Evolutionary conservation across 306 rosid species (phyloP).

Genomic region (Ziziphus jujuba): DNA sequence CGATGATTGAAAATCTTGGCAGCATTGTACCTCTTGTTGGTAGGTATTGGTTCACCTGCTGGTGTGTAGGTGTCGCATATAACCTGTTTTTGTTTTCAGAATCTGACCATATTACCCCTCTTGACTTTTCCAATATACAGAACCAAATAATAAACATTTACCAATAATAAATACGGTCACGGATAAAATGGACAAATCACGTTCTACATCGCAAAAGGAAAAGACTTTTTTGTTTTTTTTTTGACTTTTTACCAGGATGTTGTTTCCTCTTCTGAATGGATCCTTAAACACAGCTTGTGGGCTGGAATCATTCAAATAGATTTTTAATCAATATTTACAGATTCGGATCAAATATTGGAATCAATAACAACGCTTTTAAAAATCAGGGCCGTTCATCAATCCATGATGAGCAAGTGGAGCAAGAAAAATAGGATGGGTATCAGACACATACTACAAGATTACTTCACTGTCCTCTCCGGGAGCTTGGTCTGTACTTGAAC

Average conservation of each 20-base stretch:
- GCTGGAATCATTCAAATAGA: constrained; percentile 18
- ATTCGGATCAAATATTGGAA: neutral
- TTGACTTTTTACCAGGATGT: constrained; percentile 41
- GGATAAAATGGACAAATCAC: neutral
- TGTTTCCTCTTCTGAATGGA: constrained; percentile 55
- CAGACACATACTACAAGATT: constrained; percentile 39
- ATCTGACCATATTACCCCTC: constrained; percentile 11
- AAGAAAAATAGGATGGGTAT: neutral
- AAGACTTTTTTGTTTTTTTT: neutral
- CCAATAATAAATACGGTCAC: too few relatives aligned
- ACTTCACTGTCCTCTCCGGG: constrained; percentile 56
- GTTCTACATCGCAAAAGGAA: neutral
- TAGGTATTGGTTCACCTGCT: constrained; percentile 53
- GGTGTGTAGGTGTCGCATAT: constrained; percentile 51
- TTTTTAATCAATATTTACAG: too few relatives aligned
- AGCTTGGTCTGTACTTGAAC: constrained; percentile 59
- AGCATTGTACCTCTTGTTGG: constrained; percentile 44
- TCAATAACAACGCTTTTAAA: neutral
- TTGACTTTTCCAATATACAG: neutral
- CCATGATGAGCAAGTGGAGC: neutral
- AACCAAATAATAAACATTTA: too few relatives aligned
- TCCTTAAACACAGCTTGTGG: constrained; percentile 57
- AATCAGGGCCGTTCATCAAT: constrained; percentile 7
- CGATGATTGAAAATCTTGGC: constrained; percentile 50
- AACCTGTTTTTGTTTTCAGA: constrained; percentile 23